phyloP scores from a whole-genome alignment of 1,284 basidiomycete genomes.

The Apiotrichum sp. region DNA sequence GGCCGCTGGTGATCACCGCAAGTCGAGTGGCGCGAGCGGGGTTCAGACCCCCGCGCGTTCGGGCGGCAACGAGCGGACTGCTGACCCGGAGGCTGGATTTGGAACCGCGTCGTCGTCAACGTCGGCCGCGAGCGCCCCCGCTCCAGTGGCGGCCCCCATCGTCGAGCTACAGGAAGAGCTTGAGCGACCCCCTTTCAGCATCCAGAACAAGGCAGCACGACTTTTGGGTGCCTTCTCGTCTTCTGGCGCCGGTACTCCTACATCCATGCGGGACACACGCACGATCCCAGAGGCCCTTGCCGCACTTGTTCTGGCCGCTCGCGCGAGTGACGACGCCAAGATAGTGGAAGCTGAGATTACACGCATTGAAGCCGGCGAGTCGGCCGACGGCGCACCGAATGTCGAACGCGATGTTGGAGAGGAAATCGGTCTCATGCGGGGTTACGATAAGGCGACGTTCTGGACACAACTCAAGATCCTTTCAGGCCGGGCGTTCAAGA shows the following conservation, averaged over 20 bases:
- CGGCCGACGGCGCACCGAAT: slow-evolving; percentile 28
- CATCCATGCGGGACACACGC: slow-evolving; percentile 42
- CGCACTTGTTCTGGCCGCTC: slow-evolving; percentile 67
- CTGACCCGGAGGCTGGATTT: slow-evolving; percentile 14
- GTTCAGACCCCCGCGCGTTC: slow-evolving; percentile 1
- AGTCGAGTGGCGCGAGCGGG: slow-evolving; percentile 29
- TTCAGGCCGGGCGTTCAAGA: slow-evolving; percentile 96
- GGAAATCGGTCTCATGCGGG: slow-evolving; percentile 59
- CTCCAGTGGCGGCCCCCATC: neutral
- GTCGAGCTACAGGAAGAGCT: slow-evolving; percentile 5
- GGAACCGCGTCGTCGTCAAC: neutral
- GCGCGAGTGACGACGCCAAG: slow-evolving; percentile 60
- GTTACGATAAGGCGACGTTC: slow-evolving; percentile 77
- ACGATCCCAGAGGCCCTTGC: slow-evolving; percentile 61
- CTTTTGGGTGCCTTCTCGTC: slow-evolving; percentile 61
- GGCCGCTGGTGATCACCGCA: slow-evolving; percentile 48
- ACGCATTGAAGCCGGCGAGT: slow-evolving; percentile 46
- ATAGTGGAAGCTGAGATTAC: slow-evolving; percentile 62
- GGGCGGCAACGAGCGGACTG: slow-evolving; percentile 16
- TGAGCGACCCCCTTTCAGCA: slow-evolving; percentile 19
- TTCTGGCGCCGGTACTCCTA: slow-evolving; percentile 37
- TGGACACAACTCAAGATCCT: slow-evolving; percentile 86
- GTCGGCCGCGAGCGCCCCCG: neutral
- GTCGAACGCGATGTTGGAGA: slow-evolving; percentile 50
- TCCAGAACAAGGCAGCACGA: slow-evolving; percentile 70